phyloP scores from a whole-genome alignment of 306 rosid genomes.

The Acmispon strigosus region DNA sequence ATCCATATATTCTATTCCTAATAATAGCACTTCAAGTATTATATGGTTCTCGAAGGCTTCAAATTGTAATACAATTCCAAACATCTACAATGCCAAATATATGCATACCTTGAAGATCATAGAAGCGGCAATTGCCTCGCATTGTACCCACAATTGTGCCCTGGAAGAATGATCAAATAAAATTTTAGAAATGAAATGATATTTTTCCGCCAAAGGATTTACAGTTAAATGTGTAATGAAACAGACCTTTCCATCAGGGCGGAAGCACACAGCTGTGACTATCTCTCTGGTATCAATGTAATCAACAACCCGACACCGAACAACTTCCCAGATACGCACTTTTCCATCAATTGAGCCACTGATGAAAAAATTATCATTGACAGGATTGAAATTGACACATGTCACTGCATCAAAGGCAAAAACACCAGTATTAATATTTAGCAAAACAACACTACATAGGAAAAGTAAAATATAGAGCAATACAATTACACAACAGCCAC shows the following conservation, averaged over 20 bases:
- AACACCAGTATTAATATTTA: neutral
- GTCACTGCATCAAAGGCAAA: conserved; percentile 62
- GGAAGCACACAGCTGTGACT: conserved; percentile 81
- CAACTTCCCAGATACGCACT: conserved; percentile 91
- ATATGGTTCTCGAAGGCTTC: neutral
- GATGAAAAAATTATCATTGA: conserved; percentile 68
- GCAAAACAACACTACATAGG: conserved; percentile 1
- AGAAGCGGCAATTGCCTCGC: conserved; percentile 67
- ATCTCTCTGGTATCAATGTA: conserved; percentile 77
- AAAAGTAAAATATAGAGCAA: neutral
- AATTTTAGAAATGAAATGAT: neutral
- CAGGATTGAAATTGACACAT: conserved; percentile 67
- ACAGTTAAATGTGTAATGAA: conserved; percentile 4
- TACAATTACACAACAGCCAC: neutral
- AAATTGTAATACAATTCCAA: neutral
- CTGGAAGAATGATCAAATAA: conserved; percentile 36
- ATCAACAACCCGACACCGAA: conserved; percentile 66
- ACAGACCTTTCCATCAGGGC: conserved; percentile 70
- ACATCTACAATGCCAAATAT: conserved; percentile 4
- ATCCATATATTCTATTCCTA: neutral
- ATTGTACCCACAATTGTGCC: conserved; percentile 81
- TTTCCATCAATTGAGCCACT: conserved; percentile 95
- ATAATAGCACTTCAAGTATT: neutral
- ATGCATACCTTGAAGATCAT: conserved; percentile 51
- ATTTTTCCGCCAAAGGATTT: neutral